These are phyloP conservation scores for Hymenoscyphus fraxineus DNA, from an alignment of 2,329 filamentous ascomycete species.

Conservation along the genomic window DNA sequence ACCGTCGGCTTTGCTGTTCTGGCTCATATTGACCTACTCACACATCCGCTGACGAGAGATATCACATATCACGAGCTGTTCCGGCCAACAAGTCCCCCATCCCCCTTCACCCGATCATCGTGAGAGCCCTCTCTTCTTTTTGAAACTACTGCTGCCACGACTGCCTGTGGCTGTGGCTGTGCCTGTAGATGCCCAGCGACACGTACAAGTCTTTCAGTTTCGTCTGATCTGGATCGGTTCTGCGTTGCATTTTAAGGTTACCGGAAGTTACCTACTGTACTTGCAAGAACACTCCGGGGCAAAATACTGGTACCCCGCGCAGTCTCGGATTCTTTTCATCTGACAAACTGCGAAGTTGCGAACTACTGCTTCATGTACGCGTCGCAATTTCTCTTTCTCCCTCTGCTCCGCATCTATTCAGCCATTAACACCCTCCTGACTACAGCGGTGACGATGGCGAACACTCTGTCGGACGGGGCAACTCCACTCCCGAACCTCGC, in stretches of 20 bases:
- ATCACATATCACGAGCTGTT: neutral
- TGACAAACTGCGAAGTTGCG: neutral
- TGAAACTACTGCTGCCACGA: neutral
- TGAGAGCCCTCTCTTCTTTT: neutral
- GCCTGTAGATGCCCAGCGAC: neutral
- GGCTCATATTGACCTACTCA: neutral
- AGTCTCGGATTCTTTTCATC: neutral
- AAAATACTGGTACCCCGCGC: neutral
- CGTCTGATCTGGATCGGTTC: neutral
- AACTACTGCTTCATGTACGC: neutral
- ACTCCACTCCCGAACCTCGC: slow-evolving; percentile 17
- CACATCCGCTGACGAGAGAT: neutral
- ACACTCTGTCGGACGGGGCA: slow-evolving; percentile 23
- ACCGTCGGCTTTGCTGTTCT: neutral
- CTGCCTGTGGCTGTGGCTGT: neutral
- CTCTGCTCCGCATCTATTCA: neutral
- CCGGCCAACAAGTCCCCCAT: neutral
- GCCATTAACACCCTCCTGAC: neutral
- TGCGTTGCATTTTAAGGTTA: neutral
- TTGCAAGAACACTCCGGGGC: neutral
- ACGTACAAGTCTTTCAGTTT: neutral
- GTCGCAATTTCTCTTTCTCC: neutral
- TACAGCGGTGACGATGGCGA: slow-evolving; percentile 29
- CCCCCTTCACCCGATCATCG: neutral
- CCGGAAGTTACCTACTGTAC: neutral